These are phyloP conservation scores for Mucor lusitanicus DNA, from an alignment of 371 early-diverging fungal species.

Conservation along the genomic window DNA sequence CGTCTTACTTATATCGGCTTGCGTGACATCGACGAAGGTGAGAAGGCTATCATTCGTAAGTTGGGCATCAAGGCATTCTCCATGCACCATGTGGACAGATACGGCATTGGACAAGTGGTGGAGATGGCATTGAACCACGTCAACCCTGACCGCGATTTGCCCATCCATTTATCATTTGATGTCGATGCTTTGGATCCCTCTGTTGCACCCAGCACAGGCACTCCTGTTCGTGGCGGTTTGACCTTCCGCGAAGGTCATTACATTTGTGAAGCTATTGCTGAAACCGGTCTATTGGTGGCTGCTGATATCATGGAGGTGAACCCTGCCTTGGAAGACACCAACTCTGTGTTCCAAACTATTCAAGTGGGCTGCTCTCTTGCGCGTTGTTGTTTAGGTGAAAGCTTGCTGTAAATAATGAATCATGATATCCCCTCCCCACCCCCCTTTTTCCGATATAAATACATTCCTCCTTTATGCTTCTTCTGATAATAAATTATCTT, in stretches of 20 bases:
- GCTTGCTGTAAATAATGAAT: slow-evolving; percentile 49
- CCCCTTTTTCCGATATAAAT: no score
- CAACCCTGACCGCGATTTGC: slow-evolving; percentile 75
- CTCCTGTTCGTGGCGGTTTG: slow-evolving; percentile 96
- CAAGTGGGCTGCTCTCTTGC: slow-evolving; percentile 85
- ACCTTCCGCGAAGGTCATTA: slow-evolving; percentile 91
- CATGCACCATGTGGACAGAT: slow-evolving; percentile 96
- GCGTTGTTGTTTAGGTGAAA: slow-evolving; percentile 81
- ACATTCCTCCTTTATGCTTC: background rate
- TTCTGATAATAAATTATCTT: background rate
- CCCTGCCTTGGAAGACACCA: slow-evolving; percentile 81
- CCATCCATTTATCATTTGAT: slow-evolving; percentile 93
- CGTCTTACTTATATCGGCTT: slow-evolving; percentile 95
- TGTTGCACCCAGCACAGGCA: slow-evolving; percentile 93
- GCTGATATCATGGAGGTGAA: slow-evolving; percentile 96
- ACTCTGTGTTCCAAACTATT: slow-evolving; percentile 79
- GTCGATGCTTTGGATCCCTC: slow-evolving; percentile 96
- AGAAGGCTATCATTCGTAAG: slow-evolving; percentile 81
- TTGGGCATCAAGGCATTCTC: slow-evolving; percentile 89
- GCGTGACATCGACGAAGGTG: slow-evolving; percentile 90
- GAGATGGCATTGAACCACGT: slow-evolving; percentile 94
- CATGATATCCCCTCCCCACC: background rate
- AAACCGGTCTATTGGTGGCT: slow-evolving; percentile 88
- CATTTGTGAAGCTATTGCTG: slow-evolving; percentile 88
- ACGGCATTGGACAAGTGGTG: slow-evolving; percentile 93